Conservation (phyloP, 306 rosid genomes). For the Cicer cuneatum region DNA sequence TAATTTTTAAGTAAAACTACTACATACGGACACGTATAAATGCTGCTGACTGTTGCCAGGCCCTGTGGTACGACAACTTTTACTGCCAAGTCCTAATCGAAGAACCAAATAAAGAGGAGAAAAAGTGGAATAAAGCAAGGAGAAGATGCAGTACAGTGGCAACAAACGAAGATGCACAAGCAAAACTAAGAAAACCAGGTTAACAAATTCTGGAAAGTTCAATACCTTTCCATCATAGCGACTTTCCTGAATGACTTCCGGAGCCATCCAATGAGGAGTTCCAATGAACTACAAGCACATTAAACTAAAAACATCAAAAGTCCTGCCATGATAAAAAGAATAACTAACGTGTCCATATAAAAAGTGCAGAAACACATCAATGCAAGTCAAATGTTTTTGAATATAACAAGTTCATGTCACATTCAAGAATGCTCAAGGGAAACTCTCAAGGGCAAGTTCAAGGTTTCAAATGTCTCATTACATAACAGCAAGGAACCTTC, state of each 20-base stretch:
- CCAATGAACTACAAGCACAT: conserved; percentile 84
- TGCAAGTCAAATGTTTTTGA: conserved; percentile 26
- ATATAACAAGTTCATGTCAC: conserved; percentile 19
- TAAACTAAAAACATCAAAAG: conserved; percentile 43
- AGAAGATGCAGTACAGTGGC: conserved; percentile 34
- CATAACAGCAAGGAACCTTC: conserved; percentile 19
- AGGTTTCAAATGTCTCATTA: conserved; percentile 26
- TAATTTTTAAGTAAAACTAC: not conserved
- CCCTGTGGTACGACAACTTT: conserved; percentile 7
- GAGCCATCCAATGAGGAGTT: conserved; percentile 99
- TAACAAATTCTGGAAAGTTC: conserved; percentile 26
- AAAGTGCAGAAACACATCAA: conserved; percentile 36
- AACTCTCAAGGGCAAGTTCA: not conserved
- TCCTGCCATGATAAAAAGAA: conserved; percentile 34
- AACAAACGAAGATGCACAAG: conserved; percentile 32
- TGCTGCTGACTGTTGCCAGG: not conserved
- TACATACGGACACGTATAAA: not conserved
- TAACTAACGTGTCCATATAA: conserved; percentile 27
- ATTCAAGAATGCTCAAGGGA: conserved; percentile 11
- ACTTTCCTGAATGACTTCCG: conserved; percentile 98
- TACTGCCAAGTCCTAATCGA: conserved; percentile 7
- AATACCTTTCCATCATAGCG: conserved; percentile 98
- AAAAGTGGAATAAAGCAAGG: conserved; percentile 19
- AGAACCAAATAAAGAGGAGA: conserved; percentile 6
- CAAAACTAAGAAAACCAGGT: conserved; percentile 40